Percentiles rank a stretch among this genome's conserved stretches.
phyloP scores from a whole-genome alignment of 179 eudicot species.

The Spergularia azorica region DNA sequence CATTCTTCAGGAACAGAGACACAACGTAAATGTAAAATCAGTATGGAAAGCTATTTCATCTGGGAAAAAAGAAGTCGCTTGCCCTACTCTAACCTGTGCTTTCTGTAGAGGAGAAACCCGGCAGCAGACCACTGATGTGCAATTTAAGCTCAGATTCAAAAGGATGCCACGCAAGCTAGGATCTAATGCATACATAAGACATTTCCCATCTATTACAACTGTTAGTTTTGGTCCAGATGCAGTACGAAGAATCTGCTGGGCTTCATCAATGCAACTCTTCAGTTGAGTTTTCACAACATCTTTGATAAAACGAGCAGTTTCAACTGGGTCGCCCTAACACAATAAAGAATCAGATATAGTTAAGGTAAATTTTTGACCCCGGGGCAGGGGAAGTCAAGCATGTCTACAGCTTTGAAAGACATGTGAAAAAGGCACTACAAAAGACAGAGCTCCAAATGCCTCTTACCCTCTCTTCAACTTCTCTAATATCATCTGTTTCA shows the following conservation, averaged over 20 bases:
- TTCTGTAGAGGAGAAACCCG: conserved; percentile 98
- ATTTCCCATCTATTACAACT: conserved; percentile 94
- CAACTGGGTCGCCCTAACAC: conserved; percentile 85
- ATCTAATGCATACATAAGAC: conserved; percentile 95
- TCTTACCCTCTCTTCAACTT: conserved; percentile 81
- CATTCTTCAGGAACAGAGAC: not conserved
- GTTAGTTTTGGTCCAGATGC: conserved; percentile 63
- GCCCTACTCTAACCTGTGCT: conserved; percentile 63
- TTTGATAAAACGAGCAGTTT: conserved; percentile 68
- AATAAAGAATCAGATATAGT: conserved; percentile 14
- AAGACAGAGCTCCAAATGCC: not conserved
- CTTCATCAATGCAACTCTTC: conserved; percentile 74
- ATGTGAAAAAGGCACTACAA: not conserved
- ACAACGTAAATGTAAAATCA: not conserved
- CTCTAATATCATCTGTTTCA: conserved; percentile 88
- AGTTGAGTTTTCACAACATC: conserved; percentile 65
- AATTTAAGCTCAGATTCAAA: conserved; percentile 81
- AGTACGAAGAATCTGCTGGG: conserved; percentile 48
- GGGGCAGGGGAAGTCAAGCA: not conserved
- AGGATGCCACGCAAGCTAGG: conserved; percentile 77
- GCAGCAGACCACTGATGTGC: conserved; percentile 93
- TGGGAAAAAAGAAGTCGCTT: not conserved
- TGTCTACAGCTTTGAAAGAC: not conserved
- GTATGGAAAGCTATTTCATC: conserved; percentile 9
- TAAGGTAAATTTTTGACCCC: conserved; percentile 5